Conservation (phyloP, 192 early-diverging fungal genomes). For the Backusella australiensis region DNA sequence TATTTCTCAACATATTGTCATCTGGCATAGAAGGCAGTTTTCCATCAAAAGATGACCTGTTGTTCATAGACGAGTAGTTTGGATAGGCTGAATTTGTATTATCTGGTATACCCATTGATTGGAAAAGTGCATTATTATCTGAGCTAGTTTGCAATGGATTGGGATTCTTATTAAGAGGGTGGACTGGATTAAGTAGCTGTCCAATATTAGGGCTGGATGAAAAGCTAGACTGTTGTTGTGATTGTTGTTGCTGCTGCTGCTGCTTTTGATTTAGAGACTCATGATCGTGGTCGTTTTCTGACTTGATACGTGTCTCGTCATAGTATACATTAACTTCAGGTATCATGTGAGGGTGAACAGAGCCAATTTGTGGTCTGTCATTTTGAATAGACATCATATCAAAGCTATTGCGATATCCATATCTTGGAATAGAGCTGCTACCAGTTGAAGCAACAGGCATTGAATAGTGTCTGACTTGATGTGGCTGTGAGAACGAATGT, state of each 20-base stretch:
- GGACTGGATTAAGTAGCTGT: conserved; percentile 31
- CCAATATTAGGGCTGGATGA: conserved; percentile 28
- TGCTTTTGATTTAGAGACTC: background rate
- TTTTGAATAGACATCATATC: conserved; percentile 19
- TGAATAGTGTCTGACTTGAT: conserved; percentile 16
- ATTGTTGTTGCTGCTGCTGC: background rate
- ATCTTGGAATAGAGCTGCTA: background rate
- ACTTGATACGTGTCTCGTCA: background rate
- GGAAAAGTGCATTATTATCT: background rate
- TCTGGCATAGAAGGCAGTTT: conserved; percentile 10
- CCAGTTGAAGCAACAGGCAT: conserved; percentile 7
- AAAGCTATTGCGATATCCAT: conserved; percentile 14
- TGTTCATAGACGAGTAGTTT: background rate
- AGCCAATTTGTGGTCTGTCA: background rate
- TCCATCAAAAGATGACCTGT: background rate
- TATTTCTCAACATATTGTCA: background rate
- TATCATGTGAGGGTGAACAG: conserved; percentile 23
- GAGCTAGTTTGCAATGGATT: background rate
- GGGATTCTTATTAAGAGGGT: conserved; percentile 17
- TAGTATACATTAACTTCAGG: conserved; percentile 9
- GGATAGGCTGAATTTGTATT: background rate
- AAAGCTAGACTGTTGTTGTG: conserved; percentile 7
- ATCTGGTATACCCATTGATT: conserved; percentile 11
- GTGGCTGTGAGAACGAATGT: conserved; percentile 15
- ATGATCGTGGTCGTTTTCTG: background rate